These are phyloP conservation scores for Microthlaspi erraticum DNA, from an alignment of 345 rosid genomes.

Conservation along the genomic window DNA sequence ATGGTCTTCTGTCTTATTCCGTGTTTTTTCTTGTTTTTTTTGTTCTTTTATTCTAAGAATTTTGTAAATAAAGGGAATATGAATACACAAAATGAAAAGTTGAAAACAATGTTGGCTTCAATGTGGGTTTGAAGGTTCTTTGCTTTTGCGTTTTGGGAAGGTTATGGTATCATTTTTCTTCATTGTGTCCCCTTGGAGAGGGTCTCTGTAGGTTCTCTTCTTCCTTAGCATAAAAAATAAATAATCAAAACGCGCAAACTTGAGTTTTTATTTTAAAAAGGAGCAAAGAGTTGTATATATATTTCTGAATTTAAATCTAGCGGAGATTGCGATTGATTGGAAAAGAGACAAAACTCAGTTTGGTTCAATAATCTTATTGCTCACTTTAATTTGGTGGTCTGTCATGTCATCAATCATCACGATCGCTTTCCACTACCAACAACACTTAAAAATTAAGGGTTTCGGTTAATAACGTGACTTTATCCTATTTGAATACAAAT, in stretches of 20 bases:
- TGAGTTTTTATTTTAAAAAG: not conserved
- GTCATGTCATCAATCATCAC: slow-evolving; percentile 19
- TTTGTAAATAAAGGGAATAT: not conserved
- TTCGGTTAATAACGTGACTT: no score
- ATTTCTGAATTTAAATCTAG: not conserved
- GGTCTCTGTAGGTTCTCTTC: slow-evolving; percentile 27
- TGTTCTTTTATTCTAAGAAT: not conserved
- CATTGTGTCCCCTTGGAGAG: slow-evolving; percentile 21
- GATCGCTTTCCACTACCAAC: not conserved
- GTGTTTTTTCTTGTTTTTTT: not conserved
- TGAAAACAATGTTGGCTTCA: not conserved
- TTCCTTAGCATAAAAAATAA: not conserved
- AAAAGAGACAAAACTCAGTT: slow-evolving; percentile 17
- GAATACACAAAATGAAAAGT: not conserved
- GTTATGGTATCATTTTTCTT: slow-evolving; percentile 35
- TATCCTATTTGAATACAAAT: no score
- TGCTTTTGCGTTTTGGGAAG: slow-evolving; percentile 43
- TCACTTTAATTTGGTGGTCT: slow-evolving; percentile 13
- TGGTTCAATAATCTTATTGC: slow-evolving; percentile 3
- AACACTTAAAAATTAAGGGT: no score
- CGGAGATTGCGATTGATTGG: slow-evolving; percentile 18
- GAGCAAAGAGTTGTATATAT: not conserved
- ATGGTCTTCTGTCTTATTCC: slow-evolving; percentile 35
- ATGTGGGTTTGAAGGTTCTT: slow-evolving; percentile 33
- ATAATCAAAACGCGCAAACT: slow-evolving; percentile 2